Percentiles rank a stretch among this genome's conserved stretches.
Conservation (phyloP, 2,329 filamentous ascomycete genomes). For the Penicillium sclerotiorum region DNA sequence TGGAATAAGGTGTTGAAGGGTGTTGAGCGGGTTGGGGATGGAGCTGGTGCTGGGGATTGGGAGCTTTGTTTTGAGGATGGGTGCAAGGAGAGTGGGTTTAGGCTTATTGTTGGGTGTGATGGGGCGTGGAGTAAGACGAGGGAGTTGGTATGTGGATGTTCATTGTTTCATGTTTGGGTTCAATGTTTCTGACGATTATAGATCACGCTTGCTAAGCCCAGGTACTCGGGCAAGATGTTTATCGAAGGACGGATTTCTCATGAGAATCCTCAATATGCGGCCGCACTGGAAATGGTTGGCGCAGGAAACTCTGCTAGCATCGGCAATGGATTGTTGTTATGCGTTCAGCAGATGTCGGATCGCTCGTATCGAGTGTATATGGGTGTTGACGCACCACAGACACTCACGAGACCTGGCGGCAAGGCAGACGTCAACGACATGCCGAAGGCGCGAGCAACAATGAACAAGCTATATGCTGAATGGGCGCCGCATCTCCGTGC, state of each 20-base stretch:
- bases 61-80: constrained; percentile 34
- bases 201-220: constrained; percentile 37
- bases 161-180: neutral
- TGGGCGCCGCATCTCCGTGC: constrained; percentile 20
- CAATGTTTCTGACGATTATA: constrained; percentile 6
- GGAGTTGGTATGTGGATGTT: constrained; percentile 26
- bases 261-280: constrained; percentile 30
- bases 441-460: neutral
- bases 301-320: constrained; percentile 6
- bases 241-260: constrained; percentile 28
- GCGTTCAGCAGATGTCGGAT: constrained; percentile 21
- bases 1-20: constrained; percentile 34
- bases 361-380: constrained; percentile 25
- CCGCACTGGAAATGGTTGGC: constrained; percentile 22
- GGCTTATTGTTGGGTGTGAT: constrained; percentile 53
- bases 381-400: constrained; percentile 13
- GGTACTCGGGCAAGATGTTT: constrained; percentile 39
- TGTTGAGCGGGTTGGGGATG: constrained; percentile 9
- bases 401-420: neutral
- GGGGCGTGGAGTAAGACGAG: constrained; percentile 50
- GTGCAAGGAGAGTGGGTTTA: constrained; percentile 37
- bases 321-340: constrained; percentile 13
- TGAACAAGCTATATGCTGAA: neutral
- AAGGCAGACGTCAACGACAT: constrained; percentile 5
- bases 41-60: neutral